phyloP scores from a whole-genome alignment of 176 grass and related monocot species.

The Cymbopogon citratus region DNA sequence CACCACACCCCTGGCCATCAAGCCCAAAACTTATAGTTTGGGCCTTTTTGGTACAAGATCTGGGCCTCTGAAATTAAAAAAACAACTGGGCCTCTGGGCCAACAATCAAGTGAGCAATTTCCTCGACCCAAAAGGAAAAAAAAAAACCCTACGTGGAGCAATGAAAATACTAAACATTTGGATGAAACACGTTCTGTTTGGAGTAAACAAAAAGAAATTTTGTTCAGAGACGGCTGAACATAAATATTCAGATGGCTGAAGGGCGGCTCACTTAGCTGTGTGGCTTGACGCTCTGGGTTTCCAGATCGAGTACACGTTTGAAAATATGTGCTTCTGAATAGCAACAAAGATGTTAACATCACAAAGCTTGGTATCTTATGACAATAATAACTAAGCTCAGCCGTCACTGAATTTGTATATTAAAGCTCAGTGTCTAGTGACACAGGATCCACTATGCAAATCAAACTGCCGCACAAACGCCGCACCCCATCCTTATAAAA shows the following conservation, averaged over 20 bases:
- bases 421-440: background rate
- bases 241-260: too few species aligned
- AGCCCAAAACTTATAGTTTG: background rate
- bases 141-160: too few species aligned
- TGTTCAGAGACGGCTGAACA: too few species aligned
- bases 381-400: background rate
- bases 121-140: too few species aligned
- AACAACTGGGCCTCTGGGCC: too few species aligned
- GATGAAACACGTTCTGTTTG: background rate
- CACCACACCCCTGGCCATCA: background rate
- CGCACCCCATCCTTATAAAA: background rate
- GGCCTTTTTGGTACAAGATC: background rate
- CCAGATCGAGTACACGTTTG: background rate
- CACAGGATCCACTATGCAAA: background rate
- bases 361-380: background rate
- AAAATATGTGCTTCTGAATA: background rate
- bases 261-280: background rate
- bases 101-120: too few species aligned
- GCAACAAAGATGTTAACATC: background rate
- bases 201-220: background rate
- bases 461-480: background rate
- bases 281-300: background rate
- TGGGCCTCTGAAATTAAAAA: background rate
- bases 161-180: background rate
- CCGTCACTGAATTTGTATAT: background rate